These are phyloP conservation scores for Eimeria maxima DNA, from an alignment of 169 alveolate genomes.

Conservation along the genomic window DNA sequence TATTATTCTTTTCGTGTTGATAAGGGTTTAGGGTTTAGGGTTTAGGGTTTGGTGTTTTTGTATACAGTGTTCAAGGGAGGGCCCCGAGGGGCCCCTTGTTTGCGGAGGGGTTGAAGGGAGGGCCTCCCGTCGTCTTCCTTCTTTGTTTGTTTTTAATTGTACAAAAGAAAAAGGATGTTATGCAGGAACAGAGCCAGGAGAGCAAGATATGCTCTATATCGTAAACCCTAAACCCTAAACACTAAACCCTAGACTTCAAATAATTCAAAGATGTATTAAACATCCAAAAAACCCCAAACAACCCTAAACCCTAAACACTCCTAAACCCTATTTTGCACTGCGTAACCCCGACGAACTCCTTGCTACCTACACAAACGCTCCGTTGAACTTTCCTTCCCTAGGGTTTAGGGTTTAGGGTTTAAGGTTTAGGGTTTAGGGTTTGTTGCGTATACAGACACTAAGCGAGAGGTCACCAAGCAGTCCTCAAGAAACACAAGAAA, in stretches of 20 bases:
- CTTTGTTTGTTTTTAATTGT: background rate
- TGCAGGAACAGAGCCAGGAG: background rate
- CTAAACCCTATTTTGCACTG: background rate
- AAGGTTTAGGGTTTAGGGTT: conserved; percentile 52
- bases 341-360: background rate
- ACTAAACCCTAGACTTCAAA: background rate
- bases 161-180: background rate
- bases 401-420: conserved; percentile 32
- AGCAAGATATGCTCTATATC: background rate
- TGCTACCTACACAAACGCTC: background rate
- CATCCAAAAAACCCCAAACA: background rate
- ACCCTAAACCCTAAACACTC: background rate
- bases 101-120: background rate
- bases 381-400: background rate
- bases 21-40: conserved; percentile 43
- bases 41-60: conserved; percentile 21
- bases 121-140: background rate
- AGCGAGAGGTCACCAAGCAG: background rate
- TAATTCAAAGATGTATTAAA: no score
- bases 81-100: background rate
- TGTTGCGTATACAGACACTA: background rate
- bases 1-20: no score
- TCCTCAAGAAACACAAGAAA: background rate
- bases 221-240: conserved; percentile 43
- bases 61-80: background rate